Conservation (phyloP, 23 red algal species). For the Cyanidium caldarium region DNA sequence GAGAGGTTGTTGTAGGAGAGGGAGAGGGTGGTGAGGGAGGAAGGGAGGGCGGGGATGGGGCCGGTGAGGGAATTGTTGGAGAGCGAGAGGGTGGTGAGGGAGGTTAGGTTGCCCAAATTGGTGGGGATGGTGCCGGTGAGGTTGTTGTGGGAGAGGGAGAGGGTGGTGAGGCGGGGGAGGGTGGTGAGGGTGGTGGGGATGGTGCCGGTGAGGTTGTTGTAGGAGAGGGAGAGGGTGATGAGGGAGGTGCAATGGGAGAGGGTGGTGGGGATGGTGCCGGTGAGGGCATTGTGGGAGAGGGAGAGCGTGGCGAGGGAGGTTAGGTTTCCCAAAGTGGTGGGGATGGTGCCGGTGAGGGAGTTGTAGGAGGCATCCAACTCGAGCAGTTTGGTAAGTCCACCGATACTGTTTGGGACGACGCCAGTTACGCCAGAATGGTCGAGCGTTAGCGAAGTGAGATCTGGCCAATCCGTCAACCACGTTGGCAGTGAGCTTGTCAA, state of each 20-base stretch:
- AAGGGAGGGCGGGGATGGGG: constrained; percentile 1
- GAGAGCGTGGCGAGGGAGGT: background rate
- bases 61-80: background rate
- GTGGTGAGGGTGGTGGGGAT: background rate
- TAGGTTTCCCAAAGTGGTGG: background rate
- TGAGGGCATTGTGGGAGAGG: background rate
- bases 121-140: background rate
- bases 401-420: background rate
- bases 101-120: background rate
- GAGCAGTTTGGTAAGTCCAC: background rate
- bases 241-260: background rate
- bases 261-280: background rate
- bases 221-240: background rate
- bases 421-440: background rate
- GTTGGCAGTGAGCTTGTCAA: background rate
- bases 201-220: constrained; percentile 6
- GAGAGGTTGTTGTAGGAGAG: constrained; percentile 2
- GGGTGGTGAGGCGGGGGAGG: background rate
- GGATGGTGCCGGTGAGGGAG: background rate
- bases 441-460: background rate
- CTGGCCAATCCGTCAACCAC: background rate
- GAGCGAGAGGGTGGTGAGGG: background rate
- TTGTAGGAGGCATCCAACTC: background rate
- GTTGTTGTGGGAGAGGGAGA: constrained; percentile 5
- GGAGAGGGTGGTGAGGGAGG: background rate